Base-by-base conservation (phyloP, 768 basidiomycete genomes). In the Tephrocybe sp. region DNA sequence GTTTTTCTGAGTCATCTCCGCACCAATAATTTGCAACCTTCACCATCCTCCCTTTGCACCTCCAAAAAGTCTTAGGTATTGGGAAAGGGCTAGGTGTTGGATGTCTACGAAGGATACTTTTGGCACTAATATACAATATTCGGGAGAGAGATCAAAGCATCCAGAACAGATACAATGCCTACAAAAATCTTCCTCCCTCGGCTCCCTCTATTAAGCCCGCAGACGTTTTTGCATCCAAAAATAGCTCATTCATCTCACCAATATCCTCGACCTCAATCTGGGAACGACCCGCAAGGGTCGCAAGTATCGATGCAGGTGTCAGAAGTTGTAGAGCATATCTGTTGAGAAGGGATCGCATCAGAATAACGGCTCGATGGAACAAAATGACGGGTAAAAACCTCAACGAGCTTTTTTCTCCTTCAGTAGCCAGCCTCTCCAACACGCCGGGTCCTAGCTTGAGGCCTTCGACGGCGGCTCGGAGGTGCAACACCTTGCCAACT, bases 261-360 rank as follows among this genome's bases (percentile, higher is more conserved):
- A 98, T 85, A 67, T 99, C 97, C 57, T 98, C 93, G 3, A 85
- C 70, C 54, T 85, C 81, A 50, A 98, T 92, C 61, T 93, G 86
- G 28, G 70, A 77, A 52, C 93, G 85, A 2, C 95, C 94, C 0
- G 78, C 80, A 25, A 94, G 69, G 30, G 75, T 72, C 2, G 94
- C 86, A 3, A 98, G 78, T 62, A 98, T 95, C 18, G 89, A 88
- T 1, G 92, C 93, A 0, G 96, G 96, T 0, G 90, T 88, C 50
- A 98, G 77, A 14, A 98, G 75, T 66, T 98, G 96, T 8, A 98
- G 75, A 9, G 92, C 90, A 67, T 95, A 97, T 60, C 94, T 92
- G 53, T 40, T 49, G 36, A 12, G 53, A 45, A 56, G 26, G 25
- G 4, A 48, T 39, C 23, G 9, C 7, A 6, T 47, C 23, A 18